phyloP scores from a whole-genome alignment of 169 alveolate genomes.

The Blepharisma undulans region DNA sequence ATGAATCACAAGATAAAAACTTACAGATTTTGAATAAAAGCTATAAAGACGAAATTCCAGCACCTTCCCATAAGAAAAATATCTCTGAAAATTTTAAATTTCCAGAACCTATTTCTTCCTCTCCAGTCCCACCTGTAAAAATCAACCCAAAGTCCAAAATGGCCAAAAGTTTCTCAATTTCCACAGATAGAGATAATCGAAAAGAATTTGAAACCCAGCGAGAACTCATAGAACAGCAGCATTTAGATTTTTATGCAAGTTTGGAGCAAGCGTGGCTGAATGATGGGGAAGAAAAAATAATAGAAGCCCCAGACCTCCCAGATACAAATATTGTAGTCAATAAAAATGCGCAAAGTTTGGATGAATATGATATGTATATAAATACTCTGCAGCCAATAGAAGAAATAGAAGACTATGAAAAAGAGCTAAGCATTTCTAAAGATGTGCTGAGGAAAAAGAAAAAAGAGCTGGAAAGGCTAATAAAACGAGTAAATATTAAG shows the following conservation, averaged over 20 bases:
- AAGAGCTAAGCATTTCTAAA: neutral
- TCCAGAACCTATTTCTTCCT: neutral
- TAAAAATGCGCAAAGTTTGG: neutral
- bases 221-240: neutral
- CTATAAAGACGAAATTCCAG: neutral
- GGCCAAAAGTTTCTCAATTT: neutral
- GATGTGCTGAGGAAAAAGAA: neutral
- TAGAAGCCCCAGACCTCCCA: neutral
- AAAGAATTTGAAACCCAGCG: neutral
- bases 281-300: neutral
- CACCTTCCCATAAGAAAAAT: neutral
- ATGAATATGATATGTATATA: neutral
- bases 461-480: neutral
- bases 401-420: neutral
- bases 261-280: conserved; percentile 1
- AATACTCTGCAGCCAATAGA: neutral
- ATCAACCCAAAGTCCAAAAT: neutral
- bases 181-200: neutral
- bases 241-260: neutral
- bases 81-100: neutral
- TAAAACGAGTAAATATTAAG: neutral
- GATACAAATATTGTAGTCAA: neutral
- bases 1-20: neutral
- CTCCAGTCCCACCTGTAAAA: neutral
- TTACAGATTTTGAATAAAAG: neutral